Evolutionary conservation across 495 filamentous ascomycete species (phyloP).

Genomic region (Podospora bellae-mahoneyi): DNA sequence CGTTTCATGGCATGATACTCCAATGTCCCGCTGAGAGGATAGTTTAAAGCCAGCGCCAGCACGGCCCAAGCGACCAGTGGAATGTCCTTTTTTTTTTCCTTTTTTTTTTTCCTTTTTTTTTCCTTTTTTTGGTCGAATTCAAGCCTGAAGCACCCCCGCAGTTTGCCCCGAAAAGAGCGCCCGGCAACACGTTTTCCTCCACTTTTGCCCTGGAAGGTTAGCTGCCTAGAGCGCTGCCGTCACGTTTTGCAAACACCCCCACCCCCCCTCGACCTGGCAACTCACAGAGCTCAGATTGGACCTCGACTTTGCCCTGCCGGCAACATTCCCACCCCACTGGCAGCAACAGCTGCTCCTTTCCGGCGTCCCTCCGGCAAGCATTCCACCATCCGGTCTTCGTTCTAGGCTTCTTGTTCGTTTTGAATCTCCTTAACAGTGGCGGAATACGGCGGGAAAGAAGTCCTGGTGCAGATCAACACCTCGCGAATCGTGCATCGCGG

Average conservation of each 20-base stretch:
- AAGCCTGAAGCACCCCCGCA: background rate
- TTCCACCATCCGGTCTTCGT: background rate
- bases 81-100: background rate
- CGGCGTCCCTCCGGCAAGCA: conserved; percentile 26
- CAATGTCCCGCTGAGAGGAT: background rate
- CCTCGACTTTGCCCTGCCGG: conserved; percentile 23
- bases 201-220: background rate
- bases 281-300: conserved; percentile 21
- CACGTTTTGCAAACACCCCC: background rate
- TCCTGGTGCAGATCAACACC: background rate
- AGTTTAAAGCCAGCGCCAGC: background rate
- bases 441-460: background rate
- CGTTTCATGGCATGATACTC: background rate
- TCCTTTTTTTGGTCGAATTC: background rate
- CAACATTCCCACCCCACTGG: conserved; percentile 14
- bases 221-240: background rate
- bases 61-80: background rate
- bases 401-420: background rate
- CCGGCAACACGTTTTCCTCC: background rate
- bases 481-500: background rate
- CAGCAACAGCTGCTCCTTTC: conserved; percentile 21
- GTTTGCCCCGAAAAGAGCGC: background rate
- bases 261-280: conserved; percentile 15
- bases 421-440: background rate
- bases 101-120: background rate